phyloP scores from a whole-genome alignment of 192 early-diverging fungal genomes.

The Coemansia sp. region DNA sequence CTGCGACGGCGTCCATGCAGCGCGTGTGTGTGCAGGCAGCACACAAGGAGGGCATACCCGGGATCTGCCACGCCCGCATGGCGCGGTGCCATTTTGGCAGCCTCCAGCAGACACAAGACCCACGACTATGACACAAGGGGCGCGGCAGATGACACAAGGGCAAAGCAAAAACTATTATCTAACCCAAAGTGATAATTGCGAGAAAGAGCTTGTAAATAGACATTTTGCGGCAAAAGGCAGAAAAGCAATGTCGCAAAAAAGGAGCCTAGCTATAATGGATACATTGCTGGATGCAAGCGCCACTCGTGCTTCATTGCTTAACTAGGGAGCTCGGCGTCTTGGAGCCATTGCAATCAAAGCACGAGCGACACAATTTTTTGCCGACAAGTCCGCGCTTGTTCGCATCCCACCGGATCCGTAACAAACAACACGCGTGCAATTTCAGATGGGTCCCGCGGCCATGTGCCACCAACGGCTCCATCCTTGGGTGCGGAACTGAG shows the following conservation, averaged over 20 bases:
- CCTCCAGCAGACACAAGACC: constrained; percentile 9
- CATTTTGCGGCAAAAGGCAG: not conserved
- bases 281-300: not conserved
- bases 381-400: not conserved
- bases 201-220: constrained; percentile 4
- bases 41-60: not conserved
- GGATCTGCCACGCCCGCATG: constrained; percentile 1
- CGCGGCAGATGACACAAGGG: constrained; percentile 4
- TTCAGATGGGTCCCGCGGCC: not conserved
- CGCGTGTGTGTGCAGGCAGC: not conserved
- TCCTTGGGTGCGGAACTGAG: not conserved
- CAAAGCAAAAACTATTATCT: not conserved
- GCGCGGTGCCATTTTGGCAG: constrained; percentile 4
- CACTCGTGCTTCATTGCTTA: not conserved
- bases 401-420: not conserved
- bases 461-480: constrained; percentile 1
- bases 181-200: not conserved
- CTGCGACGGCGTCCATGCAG: not conserved
- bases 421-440: not conserved
- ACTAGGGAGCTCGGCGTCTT: not conserved
- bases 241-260: not conserved
- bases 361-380: not conserved
- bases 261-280: not conserved
- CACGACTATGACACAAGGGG: constrained; percentile 5
- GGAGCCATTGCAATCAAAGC: constrained; percentile 1